Evolutionary conservation across 2,329 filamentous ascomycete genomes (phyloP), one percentile per base, ranked within the genome.

Genomic region (Fusarium agapanthi): DNA sequence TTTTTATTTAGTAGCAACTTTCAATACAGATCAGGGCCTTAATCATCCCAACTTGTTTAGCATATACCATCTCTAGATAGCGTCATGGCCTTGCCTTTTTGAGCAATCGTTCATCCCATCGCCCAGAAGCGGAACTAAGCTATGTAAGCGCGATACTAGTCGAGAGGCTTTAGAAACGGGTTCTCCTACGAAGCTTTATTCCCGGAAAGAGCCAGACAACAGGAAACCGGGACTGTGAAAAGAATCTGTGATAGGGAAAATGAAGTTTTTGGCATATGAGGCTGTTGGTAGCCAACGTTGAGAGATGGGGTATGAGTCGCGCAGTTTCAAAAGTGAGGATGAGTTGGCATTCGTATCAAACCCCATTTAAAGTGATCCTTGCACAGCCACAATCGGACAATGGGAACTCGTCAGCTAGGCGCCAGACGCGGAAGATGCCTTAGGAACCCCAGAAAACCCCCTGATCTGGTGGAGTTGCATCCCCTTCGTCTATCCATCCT

Each of bases 401-500:
- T 28, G 60, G 44, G 56, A 51, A 51, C 28, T 40, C 26, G 16
- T 67, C 53, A 62, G 50, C 38, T 56, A 44, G 28, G 47, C n/a
- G 28, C 41, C n/a, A 47, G 34, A 47, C 50, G 63, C 24, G 54
- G 44, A 41, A 43, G 34, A 63, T 30, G 34, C 14, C 18, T 43
- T 61, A 34, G 16, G 32, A 61, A 62, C 56, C 68, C 69, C 68
- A 50, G 68, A 67, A 45, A 37, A 58, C 54, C 48, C 45, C 63
- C 60, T 65, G 63, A 51, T 51, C 28, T 47, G 28, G 43, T 65
- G 55, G 53, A 38, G 40, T 67, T 67, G 47, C 38, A 57, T 57
- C 28, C 70, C 71, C 58, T 63, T 73, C 67, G 40, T 58, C 72
- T 61, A 63, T 57, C 41, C 41, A 66, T 54, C 71, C 72, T 67